These are phyloP conservation scores for Candida khao-thaluensis DNA, from an alignment of 805 yeast species.

Conservation along the genomic window DNA sequence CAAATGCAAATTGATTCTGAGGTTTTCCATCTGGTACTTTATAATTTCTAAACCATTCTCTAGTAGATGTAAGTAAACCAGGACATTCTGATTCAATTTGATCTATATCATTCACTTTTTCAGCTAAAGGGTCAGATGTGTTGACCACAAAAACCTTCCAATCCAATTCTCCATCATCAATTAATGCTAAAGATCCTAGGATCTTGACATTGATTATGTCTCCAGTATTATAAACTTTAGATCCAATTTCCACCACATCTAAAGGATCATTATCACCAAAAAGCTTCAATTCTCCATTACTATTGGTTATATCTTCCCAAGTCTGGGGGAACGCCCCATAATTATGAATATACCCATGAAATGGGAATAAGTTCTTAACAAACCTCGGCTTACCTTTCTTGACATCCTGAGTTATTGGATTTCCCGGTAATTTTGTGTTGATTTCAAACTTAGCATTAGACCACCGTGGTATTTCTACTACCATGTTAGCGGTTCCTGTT, in stretches of 20 bases:
- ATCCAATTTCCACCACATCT: slow-evolving; percentile 85
- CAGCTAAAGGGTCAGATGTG: slow-evolving; percentile 78
- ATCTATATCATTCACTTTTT: slow-evolving; percentile 83
- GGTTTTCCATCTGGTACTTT: slow-evolving; percentile 98
- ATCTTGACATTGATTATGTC: slow-evolving; percentile 86
- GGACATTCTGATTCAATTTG: slow-evolving; percentile 90
- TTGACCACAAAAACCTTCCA: slow-evolving; percentile 93
- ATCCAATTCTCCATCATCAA: slow-evolving; percentile 89
- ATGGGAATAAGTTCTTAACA: slow-evolving; percentile 77
- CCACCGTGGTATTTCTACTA: slow-evolving; percentile 60
- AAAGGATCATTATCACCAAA: slow-evolving; percentile 49
- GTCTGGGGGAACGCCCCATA: slow-evolving; percentile 92
- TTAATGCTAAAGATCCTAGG: slow-evolving; percentile 88
- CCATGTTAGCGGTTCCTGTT: slow-evolving; percentile 43
- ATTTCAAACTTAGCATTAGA: slow-evolving; percentile 83
- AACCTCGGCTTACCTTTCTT: slow-evolving; percentile 75
- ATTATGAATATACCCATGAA: slow-evolving; percentile 81
- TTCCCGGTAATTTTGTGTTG: slow-evolving; percentile 52
- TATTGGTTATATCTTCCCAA: slow-evolving; percentile 89
- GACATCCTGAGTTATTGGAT: slow-evolving; percentile 79
- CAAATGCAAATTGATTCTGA: slow-evolving; percentile 93
- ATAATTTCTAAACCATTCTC: slow-evolving; percentile 98
- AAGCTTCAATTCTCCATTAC: slow-evolving; percentile 41
- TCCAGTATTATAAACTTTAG: slow-evolving; percentile 62
- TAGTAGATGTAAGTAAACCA: slow-evolving; percentile 88